Conservation (phyloP, 2,329 filamentous ascomycete genomes). For the Apiospora kogelbergensis region DNA sequence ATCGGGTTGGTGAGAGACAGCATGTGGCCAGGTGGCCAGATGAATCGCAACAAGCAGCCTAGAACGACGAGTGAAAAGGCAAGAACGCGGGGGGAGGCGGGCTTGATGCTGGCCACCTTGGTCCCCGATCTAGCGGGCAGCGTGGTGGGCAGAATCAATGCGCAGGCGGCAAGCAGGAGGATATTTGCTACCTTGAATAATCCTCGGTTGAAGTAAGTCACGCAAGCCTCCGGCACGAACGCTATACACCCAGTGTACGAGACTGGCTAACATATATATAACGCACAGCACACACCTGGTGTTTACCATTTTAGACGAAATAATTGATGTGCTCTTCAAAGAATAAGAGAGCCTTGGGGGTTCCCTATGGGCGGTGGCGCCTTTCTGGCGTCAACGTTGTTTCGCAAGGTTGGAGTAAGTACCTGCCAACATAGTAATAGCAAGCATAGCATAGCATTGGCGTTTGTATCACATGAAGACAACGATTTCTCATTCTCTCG, state of each 20-base stretch:
- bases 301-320: conserved; percentile 71
- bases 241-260: not conserved
- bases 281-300: conserved; percentile 62
- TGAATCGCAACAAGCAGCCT: conserved; percentile 48
- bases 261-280: not conserved
- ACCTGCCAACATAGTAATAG: not conserved
- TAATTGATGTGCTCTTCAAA: conserved; percentile 64
- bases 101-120: conserved; percentile 83
- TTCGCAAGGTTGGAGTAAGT: not conserved
- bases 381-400: not conserved
- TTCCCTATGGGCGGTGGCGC: not conserved
- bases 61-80: conserved; percentile 73
- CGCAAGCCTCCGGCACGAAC: not conserved
- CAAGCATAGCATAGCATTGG: conserved; percentile 26
- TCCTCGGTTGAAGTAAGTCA: conserved; percentile 76
- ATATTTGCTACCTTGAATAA: conserved; percentile 94
- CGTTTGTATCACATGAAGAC: conserved; percentile 13
- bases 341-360: not conserved
- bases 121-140: conserved; percentile 89
- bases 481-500: not conserved
- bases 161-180: conserved; percentile 83
- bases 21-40: conserved; percentile 77
- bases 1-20: conserved; percentile 70
- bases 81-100: conserved; percentile 82
- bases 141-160: conserved; percentile 90